These are phyloP conservation scores for Oryza officinalis DNA, from an alignment of 176 grass and related monocot species.

Conservation along the genomic window DNA sequence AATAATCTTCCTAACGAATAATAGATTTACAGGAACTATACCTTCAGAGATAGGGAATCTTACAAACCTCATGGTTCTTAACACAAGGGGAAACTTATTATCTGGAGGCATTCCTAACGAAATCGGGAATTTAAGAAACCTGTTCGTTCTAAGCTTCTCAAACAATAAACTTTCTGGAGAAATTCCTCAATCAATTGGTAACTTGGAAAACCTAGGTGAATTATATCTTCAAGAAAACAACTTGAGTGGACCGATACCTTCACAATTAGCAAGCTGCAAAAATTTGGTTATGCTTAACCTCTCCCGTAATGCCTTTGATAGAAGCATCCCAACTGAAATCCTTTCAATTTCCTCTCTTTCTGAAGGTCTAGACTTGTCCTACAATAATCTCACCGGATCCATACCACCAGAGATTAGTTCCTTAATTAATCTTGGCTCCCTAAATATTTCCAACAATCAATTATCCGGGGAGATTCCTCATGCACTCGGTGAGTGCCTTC, in stretches of 20 bases:
- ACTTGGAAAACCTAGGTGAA: slow-evolving; percentile 38
- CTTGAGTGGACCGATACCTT: slow-evolving; percentile 42
- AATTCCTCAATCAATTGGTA: slow-evolving; percentile 38
- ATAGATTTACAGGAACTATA: slow-evolving; percentile 28
- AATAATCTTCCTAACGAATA: slow-evolving; percentile 25
- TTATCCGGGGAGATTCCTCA: slow-evolving; percentile 36
- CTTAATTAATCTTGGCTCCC: slow-evolving; percentile 10
- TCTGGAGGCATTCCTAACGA: slow-evolving; percentile 36
- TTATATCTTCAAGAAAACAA: slow-evolving; percentile 30
- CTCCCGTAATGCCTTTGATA: slow-evolving; percentile 17
- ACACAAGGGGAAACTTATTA: slow-evolving; percentile 38
- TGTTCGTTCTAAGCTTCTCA: slow-evolving; percentile 31
- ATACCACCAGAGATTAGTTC: background rate
- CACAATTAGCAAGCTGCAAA: slow-evolving; percentile 21
- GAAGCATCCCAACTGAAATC: slow-evolving; percentile 11
- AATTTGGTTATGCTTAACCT: slow-evolving; percentile 6
- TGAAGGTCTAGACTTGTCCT: background rate
- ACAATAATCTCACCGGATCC: too few relatives aligned
- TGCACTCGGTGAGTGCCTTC: slow-evolving; percentile 18
- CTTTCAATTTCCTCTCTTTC: slow-evolving; percentile 21
- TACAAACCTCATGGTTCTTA: slow-evolving; percentile 16
- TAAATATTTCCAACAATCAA: slow-evolving; percentile 15
- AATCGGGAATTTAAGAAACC: slow-evolving; percentile 29
- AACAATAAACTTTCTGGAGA: slow-evolving; percentile 39
- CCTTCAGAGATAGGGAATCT: slow-evolving; percentile 35